Conservation (phyloP, 208 protist genomes). For the Trypanosoma vivax region DNA sequence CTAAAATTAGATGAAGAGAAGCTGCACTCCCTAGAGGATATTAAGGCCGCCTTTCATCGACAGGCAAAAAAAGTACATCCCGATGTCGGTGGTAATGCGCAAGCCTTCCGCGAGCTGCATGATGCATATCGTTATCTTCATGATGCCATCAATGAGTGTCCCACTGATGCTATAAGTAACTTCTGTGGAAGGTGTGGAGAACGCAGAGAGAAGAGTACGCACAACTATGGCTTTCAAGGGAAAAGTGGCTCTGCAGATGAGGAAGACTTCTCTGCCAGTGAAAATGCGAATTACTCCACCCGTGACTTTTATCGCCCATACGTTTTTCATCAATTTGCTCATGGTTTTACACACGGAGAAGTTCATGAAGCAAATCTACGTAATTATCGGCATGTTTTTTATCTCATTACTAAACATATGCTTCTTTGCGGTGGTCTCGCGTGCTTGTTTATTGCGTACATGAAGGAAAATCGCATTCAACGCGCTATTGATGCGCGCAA, state of each 20-base stretch:
- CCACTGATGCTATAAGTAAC: background rate
- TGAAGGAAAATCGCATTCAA: constrained; percentile 26
- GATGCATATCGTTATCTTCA: constrained; percentile 26
- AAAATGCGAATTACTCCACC: constrained; percentile 27
- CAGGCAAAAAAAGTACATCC: constrained; percentile 31
- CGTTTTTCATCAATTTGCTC: constrained; percentile 23
- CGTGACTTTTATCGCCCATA: constrained; percentile 39
- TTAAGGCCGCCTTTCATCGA: constrained; percentile 26
- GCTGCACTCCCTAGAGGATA: constrained; percentile 18
- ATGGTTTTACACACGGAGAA: constrained; percentile 33
- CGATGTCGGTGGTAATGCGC: constrained; percentile 30
- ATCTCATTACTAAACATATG: constrained; percentile 20
- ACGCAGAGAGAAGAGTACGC: too few relatives aligned
- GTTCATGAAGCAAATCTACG: constrained; percentile 17
- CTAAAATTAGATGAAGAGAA: constrained; percentile 17
- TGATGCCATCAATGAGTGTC: background rate
- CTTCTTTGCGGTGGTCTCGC: constrained; percentile 26
- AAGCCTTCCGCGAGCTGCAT: constrained; percentile 29
- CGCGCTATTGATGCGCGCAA: constrained; percentile 28
- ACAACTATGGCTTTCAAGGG: background rate
- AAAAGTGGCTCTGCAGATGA: constrained; percentile 15
- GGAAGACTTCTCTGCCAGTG: background rate
- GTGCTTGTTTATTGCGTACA: constrained; percentile 25
- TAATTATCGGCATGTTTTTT: constrained; percentile 12
- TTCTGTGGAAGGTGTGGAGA: too few relatives aligned